These are phyloP conservation scores for Vigna radiata DNA, from an alignment of 306 rosid species.

Conservation along the genomic window DNA sequence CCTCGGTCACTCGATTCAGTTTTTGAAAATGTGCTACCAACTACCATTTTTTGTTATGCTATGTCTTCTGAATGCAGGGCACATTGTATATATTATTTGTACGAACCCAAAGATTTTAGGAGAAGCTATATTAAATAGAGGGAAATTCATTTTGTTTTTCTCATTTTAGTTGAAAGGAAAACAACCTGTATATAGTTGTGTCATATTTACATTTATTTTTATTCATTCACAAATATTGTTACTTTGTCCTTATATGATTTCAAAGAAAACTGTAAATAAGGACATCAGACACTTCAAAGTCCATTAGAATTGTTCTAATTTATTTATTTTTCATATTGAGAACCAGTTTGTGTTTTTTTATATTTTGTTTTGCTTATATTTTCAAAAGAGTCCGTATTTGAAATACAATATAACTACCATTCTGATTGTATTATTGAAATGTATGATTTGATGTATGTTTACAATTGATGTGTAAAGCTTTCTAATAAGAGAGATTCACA, in stretches of 20 bases:
- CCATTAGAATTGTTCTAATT: neutral
- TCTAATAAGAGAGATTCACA: too few relatives aligned
- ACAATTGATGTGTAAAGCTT: too few relatives aligned
- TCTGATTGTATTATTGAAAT: neutral
- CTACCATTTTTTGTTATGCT: neutral
- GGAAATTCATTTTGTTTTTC: neutral
- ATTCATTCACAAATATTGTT: neutral
- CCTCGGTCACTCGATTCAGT: neutral
- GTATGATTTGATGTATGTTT: neutral
- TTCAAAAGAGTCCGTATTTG: neutral
- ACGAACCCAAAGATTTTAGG: neutral
- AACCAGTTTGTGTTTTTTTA: neutral
- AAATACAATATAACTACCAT: neutral
- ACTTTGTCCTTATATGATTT: neutral
- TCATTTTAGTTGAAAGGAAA: neutral
- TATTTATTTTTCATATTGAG: neutral
- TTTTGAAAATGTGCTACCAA: slow-evolving; percentile 4
- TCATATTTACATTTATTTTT: neutral
- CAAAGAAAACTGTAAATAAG: neutral
- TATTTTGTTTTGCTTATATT: neutral
- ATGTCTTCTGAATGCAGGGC: neutral
- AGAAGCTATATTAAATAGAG: neutral
- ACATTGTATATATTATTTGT: neutral
- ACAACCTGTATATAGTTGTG: neutral
- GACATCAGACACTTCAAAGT: neutral